These are phyloP conservation scores for Kwoniella bestiolae DNA, from an alignment of 768 basidiomycete genomes.

Conservation along the genomic window DNA sequence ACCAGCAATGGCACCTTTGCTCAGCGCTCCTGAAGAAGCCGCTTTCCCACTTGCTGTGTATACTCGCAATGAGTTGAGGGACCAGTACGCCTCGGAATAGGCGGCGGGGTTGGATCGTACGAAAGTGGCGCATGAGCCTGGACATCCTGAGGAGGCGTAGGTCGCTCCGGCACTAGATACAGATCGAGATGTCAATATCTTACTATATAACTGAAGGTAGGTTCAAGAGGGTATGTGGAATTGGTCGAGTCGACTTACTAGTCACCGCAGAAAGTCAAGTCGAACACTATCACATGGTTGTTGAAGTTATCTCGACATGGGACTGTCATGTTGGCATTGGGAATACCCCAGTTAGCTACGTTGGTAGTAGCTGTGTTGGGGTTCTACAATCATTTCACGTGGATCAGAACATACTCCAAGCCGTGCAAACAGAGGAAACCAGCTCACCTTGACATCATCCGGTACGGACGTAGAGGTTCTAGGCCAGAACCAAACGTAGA, in stretches of 20 bases:
- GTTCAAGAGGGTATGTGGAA: background rate
- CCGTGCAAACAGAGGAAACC: no score
- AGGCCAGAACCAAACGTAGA: constrained; percentile 70
- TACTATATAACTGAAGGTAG: background rate
- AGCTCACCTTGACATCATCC: constrained; percentile 59
- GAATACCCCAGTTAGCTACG: constrained; percentile 47
- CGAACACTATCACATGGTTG: constrained; percentile 63
- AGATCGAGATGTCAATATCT: background rate
- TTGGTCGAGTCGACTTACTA: constrained; percentile 37
- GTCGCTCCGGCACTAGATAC: constrained; percentile 40
- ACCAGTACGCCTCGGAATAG: constrained; percentile 73
- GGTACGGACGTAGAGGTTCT: constrained; percentile 62
- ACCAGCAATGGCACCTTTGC: constrained; percentile 44
- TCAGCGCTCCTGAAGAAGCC: constrained; percentile 25
- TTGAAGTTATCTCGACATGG: constrained; percentile 51
- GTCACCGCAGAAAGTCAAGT: constrained; percentile 54
- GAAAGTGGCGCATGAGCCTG: constrained; percentile 60
- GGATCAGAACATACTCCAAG: no score
- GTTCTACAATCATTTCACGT: no score
- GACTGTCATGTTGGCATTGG: constrained; percentile 52
- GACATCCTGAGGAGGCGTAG: constrained; percentile 44
- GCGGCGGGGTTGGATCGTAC: constrained; percentile 67
- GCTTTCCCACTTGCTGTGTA: constrained; percentile 59
- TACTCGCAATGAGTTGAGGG: constrained; percentile 66
- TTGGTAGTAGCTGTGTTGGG: constrained; percentile 37